A percentile compares a stretch with the other conserved stretches of the same genome.
phyloP scores from a whole-genome alignment of 2,329 filamentous ascomycete species.

The Diaporthe sp. region DNA sequence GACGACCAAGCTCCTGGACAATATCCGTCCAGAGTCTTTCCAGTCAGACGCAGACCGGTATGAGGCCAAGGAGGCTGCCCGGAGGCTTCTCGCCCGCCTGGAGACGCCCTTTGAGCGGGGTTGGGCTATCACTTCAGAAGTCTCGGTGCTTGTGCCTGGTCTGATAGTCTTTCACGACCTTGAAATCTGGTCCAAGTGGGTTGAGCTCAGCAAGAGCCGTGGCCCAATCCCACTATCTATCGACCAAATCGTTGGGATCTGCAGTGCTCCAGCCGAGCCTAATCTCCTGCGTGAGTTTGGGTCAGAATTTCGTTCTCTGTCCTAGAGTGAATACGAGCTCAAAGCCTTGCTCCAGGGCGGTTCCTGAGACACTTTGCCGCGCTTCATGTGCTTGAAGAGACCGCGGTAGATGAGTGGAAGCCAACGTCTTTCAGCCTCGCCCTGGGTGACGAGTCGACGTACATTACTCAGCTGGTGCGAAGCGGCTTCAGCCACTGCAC shows the following conservation, averaged over 20 bases:
- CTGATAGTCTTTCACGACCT: slow-evolving; percentile 50
- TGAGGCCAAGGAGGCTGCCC: slow-evolving; percentile 23
- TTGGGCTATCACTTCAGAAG: slow-evolving; percentile 50
- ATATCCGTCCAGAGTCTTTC: neutral
- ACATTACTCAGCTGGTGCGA: neutral
- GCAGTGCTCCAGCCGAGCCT: slow-evolving; percentile 45
- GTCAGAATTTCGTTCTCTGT: neutral
- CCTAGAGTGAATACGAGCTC: neutral
- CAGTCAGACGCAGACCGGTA: neutral
- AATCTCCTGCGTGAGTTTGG: slow-evolving; percentile 48
- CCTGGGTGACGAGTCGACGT: slow-evolving; percentile 48
- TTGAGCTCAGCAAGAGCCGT: slow-evolving; percentile 23
- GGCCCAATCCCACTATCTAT: slow-evolving; percentile 49
- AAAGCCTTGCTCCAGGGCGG: slow-evolving; percentile 43
- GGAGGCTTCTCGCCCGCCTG: slow-evolving; percentile 38
- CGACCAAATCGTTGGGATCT: slow-evolving; percentile 48
- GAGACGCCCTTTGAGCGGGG: slow-evolving; percentile 52
- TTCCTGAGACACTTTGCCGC: slow-evolving; percentile 50
- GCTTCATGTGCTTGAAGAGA: slow-evolving; percentile 51
- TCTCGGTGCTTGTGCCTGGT: slow-evolving; percentile 49
- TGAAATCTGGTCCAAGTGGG: slow-evolving; percentile 51
- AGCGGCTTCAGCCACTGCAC: neutral
- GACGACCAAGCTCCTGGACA: neutral
- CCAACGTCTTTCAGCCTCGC: slow-evolving; percentile 51
- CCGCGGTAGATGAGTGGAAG: slow-evolving; percentile 48